phyloP scores from a whole-genome alignment of 306 rosid genomes.

The Quercus glauca region DNA sequence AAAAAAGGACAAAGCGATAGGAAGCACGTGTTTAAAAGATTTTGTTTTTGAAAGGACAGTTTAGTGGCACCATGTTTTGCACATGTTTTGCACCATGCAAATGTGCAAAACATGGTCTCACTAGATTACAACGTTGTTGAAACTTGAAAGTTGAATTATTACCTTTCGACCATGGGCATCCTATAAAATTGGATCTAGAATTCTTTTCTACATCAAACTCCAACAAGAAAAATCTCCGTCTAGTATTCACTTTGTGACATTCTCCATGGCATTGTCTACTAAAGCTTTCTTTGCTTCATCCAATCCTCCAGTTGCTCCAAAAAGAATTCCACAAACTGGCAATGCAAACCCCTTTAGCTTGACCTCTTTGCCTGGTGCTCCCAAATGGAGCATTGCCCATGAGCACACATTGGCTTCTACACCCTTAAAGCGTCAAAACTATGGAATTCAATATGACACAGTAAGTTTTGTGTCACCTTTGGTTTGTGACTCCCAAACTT shows the following conservation, averaged over 20 bases:
- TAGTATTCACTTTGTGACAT: background rate
- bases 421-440: background rate
- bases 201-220: background rate
- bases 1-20: too few relatives aligned
- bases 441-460: too few relatives aligned
- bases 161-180: too few relatives aligned
- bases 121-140: too few relatives aligned
- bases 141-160: too few relatives aligned
- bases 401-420: background rate
- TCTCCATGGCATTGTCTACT: conserved; percentile 2
- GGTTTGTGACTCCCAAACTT: background rate
- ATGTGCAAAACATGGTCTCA: too few relatives aligned
- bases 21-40: too few relatives aligned
- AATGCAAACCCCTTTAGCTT: background rate
- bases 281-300: background rate
- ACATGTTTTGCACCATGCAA: too few relatives aligned
- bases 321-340: background rate
- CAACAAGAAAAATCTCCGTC: background rate
- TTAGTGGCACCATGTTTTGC: too few relatives aligned
- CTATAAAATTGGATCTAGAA: too few relatives aligned
- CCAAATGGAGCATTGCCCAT: conserved; percentile 1
- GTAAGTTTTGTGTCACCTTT: background rate
- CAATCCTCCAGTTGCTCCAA: background rate
- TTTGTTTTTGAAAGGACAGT: too few relatives aligned
- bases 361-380: background rate